Percentiles rank a stretch among this genome's conserved stretches.
phyloP scores from a whole-genome alignment of 768 basidiomycete genomes.

The Lactarius pseudohatsudake region DNA sequence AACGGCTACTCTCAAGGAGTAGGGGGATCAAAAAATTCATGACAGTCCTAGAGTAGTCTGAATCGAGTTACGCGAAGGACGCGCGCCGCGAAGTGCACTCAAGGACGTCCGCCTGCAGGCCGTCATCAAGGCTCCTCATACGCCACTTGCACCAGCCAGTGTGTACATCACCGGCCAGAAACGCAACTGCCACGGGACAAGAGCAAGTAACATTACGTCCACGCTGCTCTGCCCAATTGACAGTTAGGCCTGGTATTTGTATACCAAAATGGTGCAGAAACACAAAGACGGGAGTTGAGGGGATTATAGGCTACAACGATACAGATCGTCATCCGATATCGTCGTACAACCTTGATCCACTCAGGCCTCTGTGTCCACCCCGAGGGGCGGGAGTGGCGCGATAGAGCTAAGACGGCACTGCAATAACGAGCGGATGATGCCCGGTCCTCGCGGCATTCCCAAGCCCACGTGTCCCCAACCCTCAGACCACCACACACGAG shows the following conservation, averaged over 20 bases:
- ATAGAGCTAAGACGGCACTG: slow-evolving; percentile 17
- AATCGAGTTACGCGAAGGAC: slow-evolving; percentile 35
- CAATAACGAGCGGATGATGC: slow-evolving; percentile 19
- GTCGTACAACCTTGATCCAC: neutral
- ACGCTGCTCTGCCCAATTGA: neutral
- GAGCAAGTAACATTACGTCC: neutral
- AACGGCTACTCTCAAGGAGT: slow-evolving; percentile 12
- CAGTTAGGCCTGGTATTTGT: neutral
- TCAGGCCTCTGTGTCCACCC: neutral
- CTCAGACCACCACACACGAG: neutral
- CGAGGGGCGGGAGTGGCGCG: slow-evolving; percentile 10
- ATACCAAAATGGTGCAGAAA: neutral
- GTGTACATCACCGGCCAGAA: neutral
- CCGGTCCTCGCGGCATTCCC: slow-evolving; percentile 36
- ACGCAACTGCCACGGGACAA: neutral
- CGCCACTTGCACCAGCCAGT: neutral
- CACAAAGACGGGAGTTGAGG: neutral
- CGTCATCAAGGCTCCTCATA: slow-evolving; percentile 18
- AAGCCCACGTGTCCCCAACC: slow-evolving; percentile 29
- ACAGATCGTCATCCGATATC: neutral
- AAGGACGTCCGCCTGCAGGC: slow-evolving; percentile 26
- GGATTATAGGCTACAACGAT: neutral
- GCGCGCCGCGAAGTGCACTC: slow-evolving; percentile 36
- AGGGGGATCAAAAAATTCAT: slow-evolving; percentile 25
- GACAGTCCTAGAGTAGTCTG: slow-evolving; percentile 38